Conservation (phyloP, 2,329 filamentous ascomycete species). For the Lasiodiplodia theobromae region DNA sequence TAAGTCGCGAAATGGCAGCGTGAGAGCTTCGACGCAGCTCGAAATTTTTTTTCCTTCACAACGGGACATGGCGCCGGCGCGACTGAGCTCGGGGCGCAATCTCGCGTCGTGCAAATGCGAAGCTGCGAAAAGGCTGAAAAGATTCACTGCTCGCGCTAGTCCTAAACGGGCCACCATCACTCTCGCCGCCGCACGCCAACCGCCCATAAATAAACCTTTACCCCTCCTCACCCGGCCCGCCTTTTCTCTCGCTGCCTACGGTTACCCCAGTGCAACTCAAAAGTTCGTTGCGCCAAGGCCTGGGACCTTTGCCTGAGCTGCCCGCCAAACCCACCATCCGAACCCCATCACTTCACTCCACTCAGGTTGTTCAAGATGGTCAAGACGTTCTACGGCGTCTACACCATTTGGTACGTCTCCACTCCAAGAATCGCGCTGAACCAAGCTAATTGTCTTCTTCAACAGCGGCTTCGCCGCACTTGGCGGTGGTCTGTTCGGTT, state of each 20-base stretch:
- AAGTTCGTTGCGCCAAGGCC: constrained; percentile 6
- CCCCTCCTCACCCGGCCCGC: background rate
- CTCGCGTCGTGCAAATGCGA: constrained; percentile 12
- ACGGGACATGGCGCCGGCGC: background rate
- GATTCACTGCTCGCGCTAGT: background rate
- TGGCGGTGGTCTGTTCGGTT: constrained; percentile 52
- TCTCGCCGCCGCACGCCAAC: background rate
- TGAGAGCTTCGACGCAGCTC: background rate
- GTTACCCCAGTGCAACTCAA: constrained; percentile 10
- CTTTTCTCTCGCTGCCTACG: background rate
- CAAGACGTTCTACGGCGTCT: constrained; percentile 51
- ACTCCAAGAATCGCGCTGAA: constrained; percentile 51
- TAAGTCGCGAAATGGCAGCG: too few species aligned
- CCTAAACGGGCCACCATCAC: background rate
- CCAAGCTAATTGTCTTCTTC: background rate
- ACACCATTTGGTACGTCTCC: constrained; percentile 64
- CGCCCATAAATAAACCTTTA: constrained; percentile 24
- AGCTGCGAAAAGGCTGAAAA: constrained; percentile 17
- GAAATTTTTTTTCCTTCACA: background rate
- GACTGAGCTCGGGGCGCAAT: background rate
- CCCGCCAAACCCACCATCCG: background rate
- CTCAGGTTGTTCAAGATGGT: background rate
- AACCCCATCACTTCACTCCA: background rate
- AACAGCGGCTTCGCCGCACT: constrained; percentile 14
- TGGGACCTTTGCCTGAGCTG: background rate